phyloP scores from a whole-genome alignment of 331 rosid species.

The Spiraea crenata region DNA sequence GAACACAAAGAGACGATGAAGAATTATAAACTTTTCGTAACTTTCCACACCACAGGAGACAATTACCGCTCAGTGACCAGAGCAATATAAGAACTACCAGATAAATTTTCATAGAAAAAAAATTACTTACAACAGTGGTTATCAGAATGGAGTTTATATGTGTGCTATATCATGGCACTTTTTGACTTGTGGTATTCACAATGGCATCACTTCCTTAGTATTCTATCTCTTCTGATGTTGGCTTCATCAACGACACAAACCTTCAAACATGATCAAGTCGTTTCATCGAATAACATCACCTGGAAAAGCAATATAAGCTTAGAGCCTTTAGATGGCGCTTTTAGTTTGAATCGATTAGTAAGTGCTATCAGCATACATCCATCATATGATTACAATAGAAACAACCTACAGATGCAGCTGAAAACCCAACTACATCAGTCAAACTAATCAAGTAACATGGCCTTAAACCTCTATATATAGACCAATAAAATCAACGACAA shows the following conservation, averaged over 20 bases:
- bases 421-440: background rate
- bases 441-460: background rate
- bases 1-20: too few relatives aligned
- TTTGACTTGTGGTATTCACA: constrained; percentile 45
- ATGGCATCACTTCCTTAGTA: constrained; percentile 14
- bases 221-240: constrained; percentile 34
- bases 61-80: background rate
- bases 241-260: constrained; percentile 46
- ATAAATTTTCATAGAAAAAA: background rate
- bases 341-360: background rate
- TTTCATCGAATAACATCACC: constrained; percentile 82
- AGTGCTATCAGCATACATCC: background rate
- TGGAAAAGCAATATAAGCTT: constrained; percentile 24
- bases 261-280: constrained; percentile 41
- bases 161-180: constrained; percentile 44
- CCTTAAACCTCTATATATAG: too few relatives aligned
- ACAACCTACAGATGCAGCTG: background rate
- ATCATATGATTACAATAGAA: background rate
- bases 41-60: background rate
- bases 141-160: constrained; percentile 34
- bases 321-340: background rate
- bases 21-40: too few relatives aligned
- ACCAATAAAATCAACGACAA: background rate
- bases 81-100: background rate
- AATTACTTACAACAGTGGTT: constrained; percentile 14